Evolutionary conservation across 2,329 filamentous ascomycete genomes (phyloP), one percentile per base, ranked within the genome.

Genomic region (Aureobasidium sp.): DNA sequence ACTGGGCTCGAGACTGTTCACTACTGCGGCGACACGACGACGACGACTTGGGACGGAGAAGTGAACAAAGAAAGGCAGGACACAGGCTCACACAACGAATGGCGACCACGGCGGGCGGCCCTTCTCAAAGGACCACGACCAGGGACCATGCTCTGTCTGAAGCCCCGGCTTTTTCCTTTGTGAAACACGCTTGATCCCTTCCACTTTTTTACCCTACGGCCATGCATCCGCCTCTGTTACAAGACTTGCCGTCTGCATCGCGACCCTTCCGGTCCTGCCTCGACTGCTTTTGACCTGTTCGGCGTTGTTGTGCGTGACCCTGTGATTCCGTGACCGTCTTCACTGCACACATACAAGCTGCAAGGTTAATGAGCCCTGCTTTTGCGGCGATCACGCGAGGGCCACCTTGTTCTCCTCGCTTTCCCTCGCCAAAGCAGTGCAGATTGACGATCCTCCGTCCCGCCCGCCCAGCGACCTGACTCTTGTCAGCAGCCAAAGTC

Each of bases 1-100:
- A 9, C 27, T 54, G 50, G 50, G 37, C 50, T 54, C 35, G 37
- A 31, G 24, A 54, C 9, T 54, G 24, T 35, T 54, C 24, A 42
- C 53, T 22, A 31, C 37, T 40, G n/a, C 52, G 27, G 35, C 53
- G 53, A 24, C 53, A 29, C 52, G 27, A 24, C 53, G 53, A 17
- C 39, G 53, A 45, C 40, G 53, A 45, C 53, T 57, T 57, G 53
- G 53, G 35, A 57, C 40, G 9, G 22, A 15, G 17, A 24, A 15
- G 40, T 57, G 53, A 45, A 57, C 53, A 57, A 57, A 45, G 53
- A 57, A 57, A 57, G 53, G 40, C 53, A 45, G 53, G 39, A 57
- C 53, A 57, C 53, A 22, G 24, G 35, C 52, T 42, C 52, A 19
- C 52, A 42, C 52, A 56, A 56, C 22, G 53, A 39, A 42, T 9